A percentile compares a stretch with the other conserved stretches of the same genome.
These are phyloP conservation scores for Phialophora expanda DNA, from an alignment of 2,329 filamentous ascomycete genomes.

Conservation along the genomic window DNA sequence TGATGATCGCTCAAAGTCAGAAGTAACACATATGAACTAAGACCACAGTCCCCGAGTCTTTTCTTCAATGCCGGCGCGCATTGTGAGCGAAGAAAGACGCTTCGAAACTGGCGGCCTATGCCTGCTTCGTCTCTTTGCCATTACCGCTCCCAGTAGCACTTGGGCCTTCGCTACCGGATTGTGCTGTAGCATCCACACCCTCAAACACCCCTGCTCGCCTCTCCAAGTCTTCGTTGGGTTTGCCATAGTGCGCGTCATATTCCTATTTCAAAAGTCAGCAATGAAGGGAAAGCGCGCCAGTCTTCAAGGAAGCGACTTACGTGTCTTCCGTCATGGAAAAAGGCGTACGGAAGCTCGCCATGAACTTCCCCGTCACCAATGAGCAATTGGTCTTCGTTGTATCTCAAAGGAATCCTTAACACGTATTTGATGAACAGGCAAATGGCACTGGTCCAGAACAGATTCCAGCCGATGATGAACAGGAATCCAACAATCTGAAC, in stretches of 20 bases:
- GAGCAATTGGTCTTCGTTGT: slow-evolving; percentile 54
- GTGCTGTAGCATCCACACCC: slow-evolving; percentile 23
- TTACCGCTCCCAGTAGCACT: slow-evolving; percentile 10
- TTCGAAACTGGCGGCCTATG: slow-evolving; percentile 2
- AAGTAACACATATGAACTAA: background rate
- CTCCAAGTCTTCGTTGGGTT: slow-evolving; percentile 16
- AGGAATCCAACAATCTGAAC: slow-evolving; percentile 56
- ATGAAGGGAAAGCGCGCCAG: background rate
- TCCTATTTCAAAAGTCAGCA: slow-evolving; percentile 15
- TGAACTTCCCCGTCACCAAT: slow-evolving; percentile 57
- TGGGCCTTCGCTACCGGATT: slow-evolving; percentile 27
- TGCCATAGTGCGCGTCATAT: slow-evolving; percentile 23
- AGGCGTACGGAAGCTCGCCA: slow-evolving; percentile 53
- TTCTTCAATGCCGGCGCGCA: background rate
- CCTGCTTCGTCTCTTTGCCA: slow-evolving; percentile 30
- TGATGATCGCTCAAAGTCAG: background rate
- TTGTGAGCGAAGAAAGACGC: background rate
- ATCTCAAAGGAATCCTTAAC: slow-evolving; percentile 54
- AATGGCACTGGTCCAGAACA: slow-evolving; percentile 58
- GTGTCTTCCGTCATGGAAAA: slow-evolving; percentile 40
- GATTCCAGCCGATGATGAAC: slow-evolving; percentile 58
- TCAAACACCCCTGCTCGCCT: slow-evolving; percentile 26
- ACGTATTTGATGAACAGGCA: slow-evolving; percentile 59
- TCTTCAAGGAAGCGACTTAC: background rate
- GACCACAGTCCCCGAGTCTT: background rate